Conservation (phyloP, 2,329 filamentous ascomycete species). For the Cryphonectria radicalis region DNA sequence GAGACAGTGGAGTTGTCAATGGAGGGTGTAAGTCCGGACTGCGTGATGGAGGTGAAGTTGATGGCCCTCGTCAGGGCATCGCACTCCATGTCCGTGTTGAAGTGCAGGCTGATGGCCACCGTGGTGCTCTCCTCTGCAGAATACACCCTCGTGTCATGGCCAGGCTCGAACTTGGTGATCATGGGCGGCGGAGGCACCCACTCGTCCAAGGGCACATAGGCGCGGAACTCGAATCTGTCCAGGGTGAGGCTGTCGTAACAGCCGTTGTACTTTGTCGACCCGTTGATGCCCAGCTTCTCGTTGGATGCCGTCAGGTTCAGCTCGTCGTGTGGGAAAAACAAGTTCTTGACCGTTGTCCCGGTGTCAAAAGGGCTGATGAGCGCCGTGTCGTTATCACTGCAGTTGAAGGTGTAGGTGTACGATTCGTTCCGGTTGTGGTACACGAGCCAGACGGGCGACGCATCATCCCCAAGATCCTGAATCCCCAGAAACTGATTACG, state of each 20-base stretch:
- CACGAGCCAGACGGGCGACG: conserved; percentile 55
- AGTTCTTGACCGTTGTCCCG: conserved; percentile 61
- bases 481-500: conserved; percentile 56
- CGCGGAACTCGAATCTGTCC: conserved; percentile 59
- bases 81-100: conserved; percentile 62
- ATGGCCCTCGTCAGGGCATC: conserved; percentile 53
- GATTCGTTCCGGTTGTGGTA: conserved; percentile 56
- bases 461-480: conserved; percentile 42
- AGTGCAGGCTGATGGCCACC: conserved; percentile 54
- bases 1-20: conserved; percentile 18
- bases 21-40: conserved; percentile 31
- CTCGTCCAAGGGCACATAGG: conserved; percentile 57
- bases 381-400: conserved; percentile 47
- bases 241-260: conserved; percentile 57
- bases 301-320: conserved; percentile 51
- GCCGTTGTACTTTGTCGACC: conserved; percentile 53
- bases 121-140: conserved; percentile 47
- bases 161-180: conserved; percentile 62
- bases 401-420: conserved; percentile 54
- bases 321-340: conserved; percentile 67
- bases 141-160: conserved; percentile 63
- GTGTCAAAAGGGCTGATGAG: conserved; percentile 59
- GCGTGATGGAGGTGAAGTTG: conserved; percentile 56
- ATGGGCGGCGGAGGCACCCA: conserved; percentile 58
- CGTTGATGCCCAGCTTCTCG: conserved; percentile 50